Evolutionary conservation across 306 rosid species (phyloP), one percentile per base, ranked within the genome.

Genomic region (Castanospermum australe): DNA sequence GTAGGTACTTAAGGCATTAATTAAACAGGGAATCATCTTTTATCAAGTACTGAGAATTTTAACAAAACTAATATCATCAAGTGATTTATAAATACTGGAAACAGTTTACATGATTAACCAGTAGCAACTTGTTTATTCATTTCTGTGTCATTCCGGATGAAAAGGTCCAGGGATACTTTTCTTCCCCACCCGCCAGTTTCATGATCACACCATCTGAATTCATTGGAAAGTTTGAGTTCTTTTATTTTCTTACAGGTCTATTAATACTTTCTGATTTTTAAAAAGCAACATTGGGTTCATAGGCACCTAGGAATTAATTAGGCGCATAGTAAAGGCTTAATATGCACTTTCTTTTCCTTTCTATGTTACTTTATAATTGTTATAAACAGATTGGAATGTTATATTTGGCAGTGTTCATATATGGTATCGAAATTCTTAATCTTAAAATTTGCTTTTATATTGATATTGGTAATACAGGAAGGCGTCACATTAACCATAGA

Each of bases 401-500:
- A 35, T 69, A 15, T 61, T 38, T 66, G 44, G 21, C 22, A 48
- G 52, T 62, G 68, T 67, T 61, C 41, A 44, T 75, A 28, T 73
- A 64, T 59, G 65, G 60, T 57, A 62, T 76, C 66, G 14, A 54
- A 54, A 33, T 82, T 78, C 45, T 71, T 63, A 15, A 55, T 44
- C 61, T 48, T 82, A 69, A 69, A 4, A 54, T 55, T 75, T 57
- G 64, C 76, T 54, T 76, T 77, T 77, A 50, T 74, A 54, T 67
- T 78, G 83, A 76, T 83, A 51, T 75, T 73, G 68, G 41, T 66
- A 54, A 60, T 84, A 65, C 92, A 94, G 98, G 96, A 94, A 81
- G 98, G 93, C 47, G 61, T 90, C 79, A 32, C 78, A 32, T 89
- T 77, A 72, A 92, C 98, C 72, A 71, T 90, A 52, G 85, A 77